Base-by-base conservation (phyloP, 306 rosid genomes). In the Trifolium subterraneum region DNA sequence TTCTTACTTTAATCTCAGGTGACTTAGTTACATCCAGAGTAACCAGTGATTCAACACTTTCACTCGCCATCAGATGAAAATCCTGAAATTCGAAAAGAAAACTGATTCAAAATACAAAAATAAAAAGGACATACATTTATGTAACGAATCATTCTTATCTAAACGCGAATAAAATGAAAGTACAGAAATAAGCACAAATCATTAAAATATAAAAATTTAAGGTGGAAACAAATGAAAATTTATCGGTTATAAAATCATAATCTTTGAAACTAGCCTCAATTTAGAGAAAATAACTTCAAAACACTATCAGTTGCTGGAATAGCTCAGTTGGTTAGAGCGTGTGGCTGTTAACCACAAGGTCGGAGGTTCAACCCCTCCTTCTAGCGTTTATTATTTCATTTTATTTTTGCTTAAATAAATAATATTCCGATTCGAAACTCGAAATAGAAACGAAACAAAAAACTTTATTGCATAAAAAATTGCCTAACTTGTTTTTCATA, bases 11-110 rank as follows among this genome's bases (percentile, higher is more conserved):
- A 79, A 61, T 69, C 70, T 23, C 85, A 6, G 60, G 38, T 15
- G 85, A 76, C 74, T 27, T 72, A 2, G 47, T 80, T 55, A 51
- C 70, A 55, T 85, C 84, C 1, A 62, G 71, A 44, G 79, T 70
- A 76, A 63, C 44, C 23, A 74, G 64, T 45, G 73, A 74, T 67
- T 73, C 73, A 69, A 39, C 76, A 82, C 81, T 80, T 77, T 77
- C 84, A 75, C 81, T 82, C 44, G 92, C 94, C 96, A 88, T 88
- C 51, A 20, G 39, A 84, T 67, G 25, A 25, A 19, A 81, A 85
- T 63, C 91, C 97, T 90, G 87, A 82, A 78, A 88, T 51, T 18
- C 8, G 8, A 39, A 52, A 73, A 22, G 47, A 84, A 76, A 58
- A 5, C 47, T 23, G 10, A 72, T 73, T 54, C 64, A 58, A 39